Evolutionary conservation across 192 early-diverging fungal genomes (phyloP), one percentile per base, ranked within the genome.

Genomic region (Lobosporangium transversale): DNA sequence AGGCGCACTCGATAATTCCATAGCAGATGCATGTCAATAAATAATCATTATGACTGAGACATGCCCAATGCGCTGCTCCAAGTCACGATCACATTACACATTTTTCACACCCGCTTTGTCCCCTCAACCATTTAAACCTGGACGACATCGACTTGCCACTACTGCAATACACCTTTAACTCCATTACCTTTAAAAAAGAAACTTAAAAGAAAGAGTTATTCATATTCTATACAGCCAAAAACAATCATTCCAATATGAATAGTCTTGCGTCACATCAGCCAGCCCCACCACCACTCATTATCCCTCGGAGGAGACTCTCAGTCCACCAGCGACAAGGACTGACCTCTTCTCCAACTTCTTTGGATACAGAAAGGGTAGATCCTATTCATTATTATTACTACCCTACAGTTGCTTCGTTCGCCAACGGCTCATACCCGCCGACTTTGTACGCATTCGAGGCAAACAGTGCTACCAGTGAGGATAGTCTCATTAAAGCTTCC

Each of bases 1-100:
- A 62, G 73, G 47, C 66, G 80, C 29, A 60, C 27, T 17, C 18
- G 58, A 31, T 60, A 30, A 60, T 29, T 7, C 10, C 17, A 15
- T 4, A 27, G 7, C 24, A 11, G 2, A 27, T 3, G 50, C 6
- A 24, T 29, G n/a, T n/a, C n/a, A n/a, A n/a, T n/a, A n/a, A n/a
- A n/a, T n/a, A n/a, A n/a, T n/a, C n/a, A n/a, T n/a, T n/a, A n/a
- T n/a, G 20, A 20, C 51, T 29, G 51, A 53, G 51, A 53, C 51
- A 7, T 32, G 51, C 24, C 51, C 51, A 53, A 53, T 53, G 51
- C 51, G 29, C 51, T 31, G 18, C 5, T 31, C 24, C 3, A 8
- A 31, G n/a, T n/a, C n/a, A n/a, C n/a, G 51, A 30, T 53, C 51
- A 53, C 51, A 53, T 31, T 53, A 3, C 30, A 30, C 20, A 11